These are phyloP conservation scores for Tremella mesenterica DNA, from an alignment of 768 basidiomycete genomes.

Conservation along the genomic window DNA sequence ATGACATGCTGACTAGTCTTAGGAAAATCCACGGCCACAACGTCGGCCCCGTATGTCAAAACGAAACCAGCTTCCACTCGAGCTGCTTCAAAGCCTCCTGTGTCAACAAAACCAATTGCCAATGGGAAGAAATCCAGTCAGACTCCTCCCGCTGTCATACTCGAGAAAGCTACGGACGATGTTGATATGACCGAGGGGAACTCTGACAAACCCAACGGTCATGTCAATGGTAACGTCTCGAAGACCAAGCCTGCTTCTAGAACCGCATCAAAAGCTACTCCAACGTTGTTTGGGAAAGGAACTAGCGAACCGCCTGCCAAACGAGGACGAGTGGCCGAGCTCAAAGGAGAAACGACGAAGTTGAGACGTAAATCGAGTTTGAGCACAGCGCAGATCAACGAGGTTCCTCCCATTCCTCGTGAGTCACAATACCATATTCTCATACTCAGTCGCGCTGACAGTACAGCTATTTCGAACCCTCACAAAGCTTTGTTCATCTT, in stretches of 20 bases:
- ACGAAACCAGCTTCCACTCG: conserved; percentile 5
- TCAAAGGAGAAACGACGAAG: conserved; percentile 11
- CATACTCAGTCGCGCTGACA: background rate
- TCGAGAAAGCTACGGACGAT: conserved; percentile 12
- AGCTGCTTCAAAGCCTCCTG: conserved; percentile 10
- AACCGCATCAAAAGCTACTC: too few relatives aligned
- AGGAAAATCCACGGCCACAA: background rate
- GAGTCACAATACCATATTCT: conserved; percentile 1
- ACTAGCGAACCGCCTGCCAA: conserved; percentile 17
- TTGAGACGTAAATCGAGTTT: conserved; percentile 18
- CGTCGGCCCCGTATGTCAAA: background rate
- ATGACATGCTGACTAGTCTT: background rate
- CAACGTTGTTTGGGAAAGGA: too few relatives aligned
- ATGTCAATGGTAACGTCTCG: conserved; percentile 6
- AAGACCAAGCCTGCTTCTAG: too few relatives aligned
- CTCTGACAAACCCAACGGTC: conserved; percentile 8
- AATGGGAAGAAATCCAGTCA: conserved; percentile 9
- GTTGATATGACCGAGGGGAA: conserved; percentile 2
- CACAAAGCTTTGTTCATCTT: conserved; percentile 70
- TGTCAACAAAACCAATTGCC: conserved; percentile 6
- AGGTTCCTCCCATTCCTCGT: conserved; percentile 31
- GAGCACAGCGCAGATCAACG: conserved; percentile 9
- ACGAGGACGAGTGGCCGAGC: conserved; percentile 27
- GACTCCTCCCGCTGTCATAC: background rate
- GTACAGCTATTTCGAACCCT: conserved; percentile 47